Evolutionary conservation across 2,329 filamentous ascomycete genomes (phyloP), one percentile per base, ranked within the genome.

Genomic region (Xylariales sp.): DNA sequence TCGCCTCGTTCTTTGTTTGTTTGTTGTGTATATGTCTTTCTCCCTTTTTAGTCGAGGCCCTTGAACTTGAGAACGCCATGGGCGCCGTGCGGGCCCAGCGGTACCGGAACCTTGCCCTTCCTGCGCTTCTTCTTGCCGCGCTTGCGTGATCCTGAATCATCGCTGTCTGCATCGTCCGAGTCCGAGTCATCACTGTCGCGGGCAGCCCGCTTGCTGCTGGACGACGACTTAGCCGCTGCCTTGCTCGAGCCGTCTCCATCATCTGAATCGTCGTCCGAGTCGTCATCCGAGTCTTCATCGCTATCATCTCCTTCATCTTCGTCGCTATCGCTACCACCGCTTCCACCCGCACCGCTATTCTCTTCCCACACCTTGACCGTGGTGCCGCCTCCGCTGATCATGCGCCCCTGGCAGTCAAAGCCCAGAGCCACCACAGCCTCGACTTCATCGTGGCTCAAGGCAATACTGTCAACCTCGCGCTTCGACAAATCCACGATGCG

Each of bases 341-440:
- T 69, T 0, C 62, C 62, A 1, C 69, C 67, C 1, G 63, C 64
- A 0, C 64, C 71, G 2, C 70, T 72, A 0, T 76, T 74, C 56
- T 93, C 80, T 43, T 81, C 80, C 93, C 93, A 98, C 2, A 97
- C 82, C 62, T 96, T 96, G 46, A 98, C 77, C 1, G 81, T 81
- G 50, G 76, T 77, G 1, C 93, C 93, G 38, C 93, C 93, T 10
- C 88, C 90, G 53, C 83, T 94, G 49, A 98, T 88, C 71, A 98
- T 79, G 31, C 93, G 76, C 31, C 89, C 87, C 36, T 83, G 79
- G 35, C 85, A 83, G 62, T 97, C 93, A 47, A 97, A 95, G 2
- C 75, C 85, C 1, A 98, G 62, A 0, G 78, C 85, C 2, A 89
- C 76, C 4, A 96, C 89, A 3, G 85, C 85, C 56, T 97, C 91